phyloP scores from a whole-genome alignment of 2,329 filamentous ascomycete genomes.

The Fusarium keratoplasticum region DNA sequence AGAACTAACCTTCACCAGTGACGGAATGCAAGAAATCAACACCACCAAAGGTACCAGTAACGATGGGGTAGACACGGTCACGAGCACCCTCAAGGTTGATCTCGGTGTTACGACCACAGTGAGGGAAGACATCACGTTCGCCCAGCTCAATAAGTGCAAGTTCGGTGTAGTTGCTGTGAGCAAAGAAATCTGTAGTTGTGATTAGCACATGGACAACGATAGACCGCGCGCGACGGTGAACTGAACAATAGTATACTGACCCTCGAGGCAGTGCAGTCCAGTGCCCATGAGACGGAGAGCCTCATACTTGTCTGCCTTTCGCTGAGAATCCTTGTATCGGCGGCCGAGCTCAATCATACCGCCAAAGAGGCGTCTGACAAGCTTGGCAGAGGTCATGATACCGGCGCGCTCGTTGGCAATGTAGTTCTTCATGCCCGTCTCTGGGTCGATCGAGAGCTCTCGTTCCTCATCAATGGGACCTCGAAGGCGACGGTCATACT shows the following conservation, averaged over 20 bases:
- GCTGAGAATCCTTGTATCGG: constrained; percentile 69
- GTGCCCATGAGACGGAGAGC: constrained; percentile 88
- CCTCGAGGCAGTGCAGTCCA: constrained; percentile 88
- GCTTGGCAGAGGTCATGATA: constrained; percentile 84
- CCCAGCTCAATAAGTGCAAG: constrained; percentile 89
- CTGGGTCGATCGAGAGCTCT: constrained; percentile 82
- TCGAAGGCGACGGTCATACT: constrained; percentile 84
- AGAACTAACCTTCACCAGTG: constrained; percentile 68
- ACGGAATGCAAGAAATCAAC: constrained; percentile 95
- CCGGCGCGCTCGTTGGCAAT: constrained; percentile 85
- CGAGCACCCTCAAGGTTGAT: constrained; percentile 76
- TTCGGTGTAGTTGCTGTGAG: constrained; percentile 94
- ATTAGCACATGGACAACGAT: constrained; percentile 16
- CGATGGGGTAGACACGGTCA: constrained; percentile 78
- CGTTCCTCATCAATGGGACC: constrained; percentile 82
- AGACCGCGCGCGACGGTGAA: background rate
- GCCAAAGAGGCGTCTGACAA: constrained; percentile 79
- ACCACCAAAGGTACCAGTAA: constrained; percentile 94
- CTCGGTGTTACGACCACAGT: constrained; percentile 81
- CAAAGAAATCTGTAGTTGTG: constrained; percentile 76
- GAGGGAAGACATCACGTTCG: constrained; percentile 84
- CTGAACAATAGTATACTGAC: constrained; percentile 49
- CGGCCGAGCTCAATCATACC: constrained; percentile 84
- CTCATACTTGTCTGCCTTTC: constrained; percentile 83
- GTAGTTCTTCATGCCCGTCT: constrained; percentile 89